Evolutionary conservation across 1,284 basidiomycete genomes (phyloP).

Genomic region (Ceratobasidium sp.): DNA sequence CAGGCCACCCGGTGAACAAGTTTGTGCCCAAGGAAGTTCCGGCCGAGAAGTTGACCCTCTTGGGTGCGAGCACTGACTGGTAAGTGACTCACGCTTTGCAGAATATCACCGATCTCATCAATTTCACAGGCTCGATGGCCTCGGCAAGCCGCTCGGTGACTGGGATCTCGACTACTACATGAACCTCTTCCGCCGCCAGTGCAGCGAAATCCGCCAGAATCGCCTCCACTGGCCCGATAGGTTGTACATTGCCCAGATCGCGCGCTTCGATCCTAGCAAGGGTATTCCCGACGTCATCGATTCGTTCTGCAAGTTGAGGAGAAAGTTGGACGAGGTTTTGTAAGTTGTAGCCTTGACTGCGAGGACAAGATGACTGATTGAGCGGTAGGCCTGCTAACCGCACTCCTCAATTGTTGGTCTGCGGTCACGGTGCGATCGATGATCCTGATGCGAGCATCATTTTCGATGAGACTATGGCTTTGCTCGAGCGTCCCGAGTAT

Average conservation of each 20-base stretch:
- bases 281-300: slow-evolving; percentile 84
- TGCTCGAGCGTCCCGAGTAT: slow-evolving; percentile 38
- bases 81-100: slow-evolving; percentile 49
- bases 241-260: slow-evolving; percentile 83
- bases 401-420: slow-evolving; percentile 80
- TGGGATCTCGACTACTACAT: slow-evolving; percentile 84
- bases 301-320: slow-evolving; percentile 79
- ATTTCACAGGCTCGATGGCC: slow-evolving; percentile 75
- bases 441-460: slow-evolving; percentile 74
- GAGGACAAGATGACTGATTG: background rate
- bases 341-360: slow-evolving; percentile 46
- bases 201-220: slow-evolving; percentile 75
- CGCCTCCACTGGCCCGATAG: slow-evolving; percentile 79
- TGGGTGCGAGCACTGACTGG: slow-evolving; percentile 83
- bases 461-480: slow-evolving; percentile 39
- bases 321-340: slow-evolving; percentile 59
- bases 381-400: slow-evolving; percentile 52
- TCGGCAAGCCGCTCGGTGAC: slow-evolving; percentile 78
- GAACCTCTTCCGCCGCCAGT: slow-evolving; percentile 78
- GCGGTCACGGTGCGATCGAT: slow-evolving; percentile 87
- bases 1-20: slow-evolving; percentile 83
- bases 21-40: slow-evolving; percentile 86
- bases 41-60: slow-evolving; percentile 67
- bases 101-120: background rate
- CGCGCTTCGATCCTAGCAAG: slow-evolving; percentile 78